Base-by-base conservation (phyloP, 1,284 basidiomycete species). In the Sanguinoderma infundibulare region DNA sequence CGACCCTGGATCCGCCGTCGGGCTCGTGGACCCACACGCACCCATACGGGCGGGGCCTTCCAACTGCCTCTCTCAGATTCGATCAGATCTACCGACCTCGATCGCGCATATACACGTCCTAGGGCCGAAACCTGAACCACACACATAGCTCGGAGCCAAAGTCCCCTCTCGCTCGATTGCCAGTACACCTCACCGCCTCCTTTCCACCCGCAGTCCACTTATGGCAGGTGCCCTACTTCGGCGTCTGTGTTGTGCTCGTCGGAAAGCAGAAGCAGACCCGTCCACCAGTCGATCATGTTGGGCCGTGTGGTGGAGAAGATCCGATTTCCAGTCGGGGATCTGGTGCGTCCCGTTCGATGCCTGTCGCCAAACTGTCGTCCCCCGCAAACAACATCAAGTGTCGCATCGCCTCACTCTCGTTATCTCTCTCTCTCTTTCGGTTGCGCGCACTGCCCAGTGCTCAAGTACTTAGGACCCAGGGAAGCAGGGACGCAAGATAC, bases 11-110 rank as follows among this genome's bases (percentile, higher is more conserved):
- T 49, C 9, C 15, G 6, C n/a, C 49, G 14, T 51, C 34, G 20
- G 49, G 32, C 30, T 10, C 34, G 49, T 35, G 49, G 49, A 51
- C 49, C 49, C 22, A 51, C 49, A 51, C 34, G 49, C 30, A 51
- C 49, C 49, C 49, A 51, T 17, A 51, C 49, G 49, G 32, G 34
- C 32, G 49, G 49, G 28, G 12, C 32, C 49, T 22, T n/a, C 20
- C 35, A 20, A 22, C 34, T 51, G 34, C 34, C 20, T 34, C 20
- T 34, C 49, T 34, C 30, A 9, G 30, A 32, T 2, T 49, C 46
- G 46, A 32, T 49, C 46, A 49, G 46, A 49, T 49, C 46, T 26
- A n/a, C n/a, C 28, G 15, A n/a, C 10, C 44, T 46, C 28, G 46
- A 49, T 49, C 46, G 6, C 9, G 46, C 28, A 7, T 26, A 49